A percentile compares a stretch with the other conserved stretches of the same genome.
Conservation (phyloP, 441 rosid genomes). For the Pelargonium citronellum region DNA sequence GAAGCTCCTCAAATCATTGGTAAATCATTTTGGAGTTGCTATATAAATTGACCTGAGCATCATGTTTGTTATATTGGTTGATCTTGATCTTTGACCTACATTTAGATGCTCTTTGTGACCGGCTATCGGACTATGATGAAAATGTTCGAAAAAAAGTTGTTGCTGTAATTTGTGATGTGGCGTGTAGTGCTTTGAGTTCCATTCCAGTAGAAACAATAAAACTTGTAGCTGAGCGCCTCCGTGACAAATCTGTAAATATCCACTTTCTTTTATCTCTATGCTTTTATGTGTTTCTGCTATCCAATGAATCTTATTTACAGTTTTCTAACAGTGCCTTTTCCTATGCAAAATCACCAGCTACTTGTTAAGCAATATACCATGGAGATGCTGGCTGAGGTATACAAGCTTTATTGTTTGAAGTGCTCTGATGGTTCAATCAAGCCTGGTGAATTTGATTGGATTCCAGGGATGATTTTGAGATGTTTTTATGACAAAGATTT, state of each 20-base stretch:
- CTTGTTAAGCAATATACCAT: conserved; percentile 79
- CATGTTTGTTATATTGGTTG: conserved; percentile 19
- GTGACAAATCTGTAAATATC: conserved; percentile 88
- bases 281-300: conserved; percentile 16
- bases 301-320: conserved; percentile 18
- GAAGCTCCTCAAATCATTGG: conserved; percentile 84
- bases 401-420: conserved; percentile 54
- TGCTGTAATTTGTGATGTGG: conserved; percentile 83
- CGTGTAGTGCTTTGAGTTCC: conserved; percentile 57
- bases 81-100: conserved; percentile 22
- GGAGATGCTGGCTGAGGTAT: conserved; percentile 90
- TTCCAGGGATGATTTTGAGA: conserved; percentile 93
- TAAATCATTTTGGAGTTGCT: conserved; percentile 37
- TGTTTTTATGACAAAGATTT: conserved; percentile 96
- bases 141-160: conserved; percentile 94
- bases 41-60: conserved; percentile 18
- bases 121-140: conserved; percentile 96
- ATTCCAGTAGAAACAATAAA: conserved; percentile 72
- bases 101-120: conserved; percentile 92
- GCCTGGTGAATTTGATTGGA: conserved; percentile 74
- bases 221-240: conserved; percentile 83
- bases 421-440: conserved; percentile 43
- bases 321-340: conserved; percentile 13
- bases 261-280: conserved; percentile 21
- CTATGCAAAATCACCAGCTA: conserved; percentile 42